Percentiles rank a stretch among this genome's conserved stretches.
These are phyloP conservation scores for Nakaseomyces nivariensis DNA, from an alignment of 1,139 yeast species.

Conservation along the genomic window DNA sequence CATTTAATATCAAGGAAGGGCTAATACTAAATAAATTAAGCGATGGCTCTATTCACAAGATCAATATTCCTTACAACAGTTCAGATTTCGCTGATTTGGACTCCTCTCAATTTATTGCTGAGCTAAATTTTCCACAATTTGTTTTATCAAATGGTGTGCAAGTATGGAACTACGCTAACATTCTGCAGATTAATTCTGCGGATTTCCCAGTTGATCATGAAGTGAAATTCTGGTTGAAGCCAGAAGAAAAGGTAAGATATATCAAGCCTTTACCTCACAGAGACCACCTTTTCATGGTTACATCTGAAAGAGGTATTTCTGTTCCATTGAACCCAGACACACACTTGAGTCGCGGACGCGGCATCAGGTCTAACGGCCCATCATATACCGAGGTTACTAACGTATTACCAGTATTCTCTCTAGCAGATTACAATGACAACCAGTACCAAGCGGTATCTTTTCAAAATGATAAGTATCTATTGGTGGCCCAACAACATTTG, in stretches of 20 bases:
- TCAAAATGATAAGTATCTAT: slow-evolving; percentile 8
- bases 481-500: slow-evolving; percentile 16
- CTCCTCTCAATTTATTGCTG: not conserved
- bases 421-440: not conserved
- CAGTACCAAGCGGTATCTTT: not conserved
- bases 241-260: not conserved
- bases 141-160: slow-evolving; percentile 1
- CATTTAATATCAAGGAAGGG: slow-evolving; percentile 3
- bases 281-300: slow-evolving; percentile 1
- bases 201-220: not conserved
- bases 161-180: not conserved
- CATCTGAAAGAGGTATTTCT: slow-evolving; percentile 2
- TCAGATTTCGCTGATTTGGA: not conserved
- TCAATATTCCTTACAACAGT: not conserved
- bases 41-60: not conserved
- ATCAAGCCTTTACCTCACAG: not conserved
- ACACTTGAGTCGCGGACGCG: not conserved
- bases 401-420: not conserved
- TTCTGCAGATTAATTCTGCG: not conserved
- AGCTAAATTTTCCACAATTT: slow-evolving; percentile 4
- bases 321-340: not conserved
- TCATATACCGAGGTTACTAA: not conserved
- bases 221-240: slow-evolving; percentile 1
- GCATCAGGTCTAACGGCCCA: not conserved
- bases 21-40: not conserved